Conservation (phyloP, 139 green algal species). For the Coccomyxa sp. region DNA sequence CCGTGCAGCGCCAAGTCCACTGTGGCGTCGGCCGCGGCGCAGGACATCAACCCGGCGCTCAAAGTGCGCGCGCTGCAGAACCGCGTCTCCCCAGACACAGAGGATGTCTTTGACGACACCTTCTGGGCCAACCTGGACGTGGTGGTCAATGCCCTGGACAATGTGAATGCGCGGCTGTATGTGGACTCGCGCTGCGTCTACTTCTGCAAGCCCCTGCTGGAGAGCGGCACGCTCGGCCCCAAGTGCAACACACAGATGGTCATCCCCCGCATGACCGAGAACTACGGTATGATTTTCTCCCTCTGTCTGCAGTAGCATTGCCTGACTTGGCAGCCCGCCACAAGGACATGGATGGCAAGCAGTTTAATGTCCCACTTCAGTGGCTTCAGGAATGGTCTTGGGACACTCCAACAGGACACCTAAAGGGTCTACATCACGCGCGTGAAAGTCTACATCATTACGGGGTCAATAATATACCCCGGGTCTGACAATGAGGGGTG, state of each 20-base stretch:
- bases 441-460: too few relatives aligned
- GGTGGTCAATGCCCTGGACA: constrained; percentile 97
- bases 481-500: too few relatives aligned
- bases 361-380: not conserved
- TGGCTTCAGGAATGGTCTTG: not conserved
- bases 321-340: not conserved
- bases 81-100: constrained; percentile 88
- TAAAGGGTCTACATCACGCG: too few relatives aligned
- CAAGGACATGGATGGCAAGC: not conserved
- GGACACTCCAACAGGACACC: too few relatives aligned
- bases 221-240: constrained; percentile 91
- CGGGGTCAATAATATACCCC: too few relatives aligned
- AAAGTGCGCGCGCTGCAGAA: constrained; percentile 86
- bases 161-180: constrained; percentile 85
- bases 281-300: constrained; percentile 71
- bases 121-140: constrained; percentile 90
- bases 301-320: too few relatives aligned
- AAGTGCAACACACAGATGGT: constrained; percentile 98
- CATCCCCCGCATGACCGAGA: constrained; percentile 91
- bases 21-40: constrained; percentile 68
- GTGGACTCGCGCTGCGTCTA: constrained; percentile 95
- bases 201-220: constrained; percentile 95
- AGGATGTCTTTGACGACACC: constrained; percentile 86
- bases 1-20: constrained; percentile 71
- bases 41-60: constrained; percentile 78